Conservation (phyloP, 352 stramenopile species). For the Salisapilia sapeloensis region DNA sequence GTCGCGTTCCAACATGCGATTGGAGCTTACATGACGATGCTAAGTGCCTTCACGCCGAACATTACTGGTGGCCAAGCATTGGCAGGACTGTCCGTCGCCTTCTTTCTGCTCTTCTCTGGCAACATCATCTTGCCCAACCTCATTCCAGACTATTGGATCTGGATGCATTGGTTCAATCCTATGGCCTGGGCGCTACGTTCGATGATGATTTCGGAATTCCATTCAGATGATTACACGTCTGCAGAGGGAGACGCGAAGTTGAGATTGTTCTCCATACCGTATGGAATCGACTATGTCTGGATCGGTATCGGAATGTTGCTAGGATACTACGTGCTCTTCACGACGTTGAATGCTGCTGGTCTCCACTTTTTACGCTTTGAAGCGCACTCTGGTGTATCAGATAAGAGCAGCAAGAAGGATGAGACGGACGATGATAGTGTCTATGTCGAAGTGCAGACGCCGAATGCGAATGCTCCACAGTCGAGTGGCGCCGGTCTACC, state of each 20-base stretch:
- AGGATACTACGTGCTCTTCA: conserved; percentile 26
- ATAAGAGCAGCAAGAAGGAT: conserved; percentile 12
- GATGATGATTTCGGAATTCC: conserved; percentile 47
- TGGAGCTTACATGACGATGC: conserved; percentile 37
- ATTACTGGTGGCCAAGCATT: conserved; percentile 30
- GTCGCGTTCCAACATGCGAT: conserved; percentile 63
- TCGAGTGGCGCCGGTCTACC: conserved; percentile 11
- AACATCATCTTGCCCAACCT: conserved; percentile 52
- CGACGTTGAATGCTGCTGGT: conserved; percentile 16
- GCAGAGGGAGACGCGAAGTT: conserved; percentile 6
- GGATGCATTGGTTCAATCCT: conserved; percentile 68
- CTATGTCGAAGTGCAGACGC: conserved; percentile 16
- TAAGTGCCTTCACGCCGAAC: conserved; percentile 29
- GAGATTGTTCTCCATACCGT: conserved; percentile 21
- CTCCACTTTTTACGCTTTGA: conserved; percentile 37
- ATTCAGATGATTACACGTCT: conserved; percentile 15
- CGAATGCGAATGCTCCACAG: conserved; percentile 1
- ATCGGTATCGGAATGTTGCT: conserved; percentile 17
- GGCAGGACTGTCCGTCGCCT: conserved; percentile 27
- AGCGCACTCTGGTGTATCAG: conserved; percentile 16
- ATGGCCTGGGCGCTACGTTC: conserved; percentile 29
- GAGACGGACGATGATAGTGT: conserved; percentile 12
- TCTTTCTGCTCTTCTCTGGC: conserved; percentile 53
- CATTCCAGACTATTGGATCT: conserved; percentile 58
- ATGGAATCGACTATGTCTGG: conserved; percentile 23